Base-by-base conservation (phyloP, 2,329 filamentous ascomycete genomes). In the Monilinia laxa region DNA sequence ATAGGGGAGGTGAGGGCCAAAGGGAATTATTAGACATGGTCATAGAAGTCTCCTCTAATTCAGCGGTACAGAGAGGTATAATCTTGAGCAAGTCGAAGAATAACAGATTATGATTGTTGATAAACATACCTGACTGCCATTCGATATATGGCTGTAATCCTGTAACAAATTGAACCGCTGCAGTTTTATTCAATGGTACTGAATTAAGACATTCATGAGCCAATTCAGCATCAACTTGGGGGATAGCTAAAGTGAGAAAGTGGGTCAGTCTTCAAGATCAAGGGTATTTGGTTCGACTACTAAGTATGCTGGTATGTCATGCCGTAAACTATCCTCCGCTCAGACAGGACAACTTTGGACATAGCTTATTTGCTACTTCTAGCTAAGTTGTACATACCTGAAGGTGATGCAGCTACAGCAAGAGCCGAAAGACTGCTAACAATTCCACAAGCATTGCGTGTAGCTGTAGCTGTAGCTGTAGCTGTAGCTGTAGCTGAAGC, bases 121-220 rank as follows among this genome's bases (percentile, higher is more conserved):
- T 45, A 6, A 28, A 42, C 71, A 66, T 66, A 75, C 73, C 73
- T 62, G 70, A 73, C 65, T 76, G 75, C 71, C 72, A 76, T 59
- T 75, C 70, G 9, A 76, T 55, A 58, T 75, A 76, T 16, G 75
- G 75, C 42, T 68, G 67, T 28, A 74, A 68, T 18, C 71, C 55
- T 53, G 73, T 71, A 2, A 75, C 71, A 23, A 74, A 58, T 23
- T 67, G 57, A 53, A 76, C 25, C 11, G 74, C 75, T 23, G 70
- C 72, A 3, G 64, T 60, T 58, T 71, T 72, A 28, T 72, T 68
- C 64, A 76, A 65, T 23, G 75, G 73, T 4, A 76, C 74, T 1
- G 74, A 75, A 23, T 71, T 72, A 11, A 76, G 66, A 63, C 75
- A 76, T 38, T 75, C 73, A 66, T 72, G 67, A 14, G 74, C 75